Evolutionary conservation across 345 rosid genomes (phyloP).

Genomic region (Hypericum perforatum): DNA sequence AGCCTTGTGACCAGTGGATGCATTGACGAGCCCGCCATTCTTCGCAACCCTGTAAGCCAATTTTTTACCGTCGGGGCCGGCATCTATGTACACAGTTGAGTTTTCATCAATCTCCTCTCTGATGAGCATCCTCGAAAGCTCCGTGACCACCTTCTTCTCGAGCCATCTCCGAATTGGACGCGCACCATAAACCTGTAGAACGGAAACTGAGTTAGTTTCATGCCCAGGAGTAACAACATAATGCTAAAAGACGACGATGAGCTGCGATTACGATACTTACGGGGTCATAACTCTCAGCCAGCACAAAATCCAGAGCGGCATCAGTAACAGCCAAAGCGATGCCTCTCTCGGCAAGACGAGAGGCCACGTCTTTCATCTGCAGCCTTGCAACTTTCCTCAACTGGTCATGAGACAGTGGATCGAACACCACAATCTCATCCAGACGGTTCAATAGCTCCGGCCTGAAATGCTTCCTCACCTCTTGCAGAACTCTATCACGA

Average conservation of each 20-base stretch:
- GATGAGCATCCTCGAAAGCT: constrained; percentile 71
- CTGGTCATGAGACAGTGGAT: constrained; percentile 87
- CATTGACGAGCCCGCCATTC: constrained; percentile 74
- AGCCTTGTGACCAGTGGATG: constrained; percentile 53
- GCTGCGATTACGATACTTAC: constrained; percentile 28
- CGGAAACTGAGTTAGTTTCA: constrained; percentile 1
- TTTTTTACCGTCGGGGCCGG: constrained; percentile 25
- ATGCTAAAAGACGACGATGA: background rate
- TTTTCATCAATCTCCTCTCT: constrained; percentile 83
- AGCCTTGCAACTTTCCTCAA: constrained; percentile 66
- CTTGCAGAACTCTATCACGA: constrained; percentile 68
- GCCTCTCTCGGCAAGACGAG: constrained; percentile 77
- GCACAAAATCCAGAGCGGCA: constrained; percentile 56
- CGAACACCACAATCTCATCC: constrained; percentile 82
- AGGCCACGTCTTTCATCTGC: constrained; percentile 80
- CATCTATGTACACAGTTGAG: constrained; percentile 71
- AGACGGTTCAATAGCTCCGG: constrained; percentile 85
- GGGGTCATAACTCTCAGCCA: constrained; percentile 78
- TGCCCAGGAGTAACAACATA: background rate
- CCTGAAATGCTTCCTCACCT: constrained; percentile 74
- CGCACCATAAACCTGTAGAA: constrained; percentile 72
- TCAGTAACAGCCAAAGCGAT: constrained; percentile 78
- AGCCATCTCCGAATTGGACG: constrained; percentile 94
- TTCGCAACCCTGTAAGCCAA: constrained; percentile 52
- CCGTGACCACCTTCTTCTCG: constrained; percentile 83